Evolutionary conservation across 306 rosid genomes (phyloP), one percentile per base, ranked within the genome.

Genomic region (Inga laurina): DNA sequence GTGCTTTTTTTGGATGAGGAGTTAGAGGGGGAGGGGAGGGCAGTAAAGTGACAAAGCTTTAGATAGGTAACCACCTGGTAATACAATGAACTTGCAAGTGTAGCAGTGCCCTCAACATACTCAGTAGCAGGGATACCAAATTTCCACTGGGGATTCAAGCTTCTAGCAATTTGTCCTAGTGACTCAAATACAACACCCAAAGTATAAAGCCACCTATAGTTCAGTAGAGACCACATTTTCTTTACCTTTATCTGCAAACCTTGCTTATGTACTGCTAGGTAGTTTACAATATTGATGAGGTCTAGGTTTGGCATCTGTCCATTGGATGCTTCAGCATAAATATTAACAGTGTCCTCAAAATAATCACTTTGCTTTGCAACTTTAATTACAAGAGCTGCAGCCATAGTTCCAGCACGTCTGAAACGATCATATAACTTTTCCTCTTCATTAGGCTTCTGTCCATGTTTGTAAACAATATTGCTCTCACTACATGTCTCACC

Each of bases 301-400:
- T 96, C 99, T 32, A 96, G 97, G 84, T 94, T 96, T 74, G 97
- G 98, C 98, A 96, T 96, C 91, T 94, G 97, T 43, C 99, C 98
- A 6, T 96, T 96, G 51, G 99, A 92, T 49, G 97, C 94, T 88
- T 96, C 99, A 12, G 99, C 97, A 85, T 90, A 91, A 76, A 94
- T 84, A 85, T 86, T 84, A 34, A 96, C 91, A 87, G 90, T 90
- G 80, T 96, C 97, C 83, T 92, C 97, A 70, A 83, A 85, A 69
- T 67, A 88, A 87, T 88, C 84, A 65, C 88, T 86, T 80, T 75
- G 82, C 81, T 92, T 94, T 6, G 85, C 79, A 78, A 94, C 97
- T 88, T 96, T 93, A 79, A 96, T 86, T 59, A 96, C 98, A 79
- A 96, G 93, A 61, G 97, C 98, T 52, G 97, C 97, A 81, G 97